phyloP scores from a whole-genome alignment of 1,284 basidiomycete genomes.

The Lentinula novae-zelandiae region DNA sequence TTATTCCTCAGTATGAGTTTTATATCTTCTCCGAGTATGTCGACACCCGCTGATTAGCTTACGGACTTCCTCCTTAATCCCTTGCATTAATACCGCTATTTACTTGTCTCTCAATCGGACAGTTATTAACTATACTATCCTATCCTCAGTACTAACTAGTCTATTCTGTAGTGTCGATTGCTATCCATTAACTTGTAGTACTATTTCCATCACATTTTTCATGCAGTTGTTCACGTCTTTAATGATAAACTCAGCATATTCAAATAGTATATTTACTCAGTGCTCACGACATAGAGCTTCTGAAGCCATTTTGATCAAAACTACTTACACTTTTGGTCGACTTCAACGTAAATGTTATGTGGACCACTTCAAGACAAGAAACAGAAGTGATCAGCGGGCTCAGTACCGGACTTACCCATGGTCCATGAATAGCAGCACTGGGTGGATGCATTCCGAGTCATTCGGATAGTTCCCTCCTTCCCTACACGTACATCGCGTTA shows the following conservation, averaged over 20 bases:
- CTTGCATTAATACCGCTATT: conserved; percentile 6
- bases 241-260: background rate
- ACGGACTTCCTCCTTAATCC: conserved; percentile 11
- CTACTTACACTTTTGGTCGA: no score
- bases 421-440: background rate
- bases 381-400: no score
- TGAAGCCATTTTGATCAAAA: no score
- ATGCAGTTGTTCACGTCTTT: background rate
- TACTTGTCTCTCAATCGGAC: conserved; percentile 7
- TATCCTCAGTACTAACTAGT: background rate
- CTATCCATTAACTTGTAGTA: background rate
- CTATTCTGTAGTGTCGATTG: conserved; percentile 5
- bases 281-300: no score
- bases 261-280: background rate
- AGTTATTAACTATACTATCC: background rate
- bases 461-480: background rate
- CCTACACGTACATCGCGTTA: background rate
- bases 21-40: conserved; percentile 5
- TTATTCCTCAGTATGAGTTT: conserved; percentile 2
- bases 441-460: background rate
- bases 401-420: no score
- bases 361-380: no score
- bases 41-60: conserved; percentile 8
- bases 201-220: background rate
- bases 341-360: no score